Evolutionary conservation across 495 filamentous ascomycete genomes (phyloP).

Genomic region (Xylaria palmicola): DNA sequence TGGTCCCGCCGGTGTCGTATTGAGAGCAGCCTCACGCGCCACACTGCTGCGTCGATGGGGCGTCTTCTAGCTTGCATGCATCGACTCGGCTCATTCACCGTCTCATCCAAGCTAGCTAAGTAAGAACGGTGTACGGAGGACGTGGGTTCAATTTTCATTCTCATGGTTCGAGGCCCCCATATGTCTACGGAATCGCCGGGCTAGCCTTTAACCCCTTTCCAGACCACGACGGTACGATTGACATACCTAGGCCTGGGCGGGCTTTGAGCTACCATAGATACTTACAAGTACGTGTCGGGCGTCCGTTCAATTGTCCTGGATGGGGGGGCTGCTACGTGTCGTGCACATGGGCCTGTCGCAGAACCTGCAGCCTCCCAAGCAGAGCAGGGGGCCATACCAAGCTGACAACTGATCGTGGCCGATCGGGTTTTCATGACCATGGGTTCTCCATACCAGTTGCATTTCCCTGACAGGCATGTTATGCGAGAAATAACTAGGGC

Average conservation of each 20-base stretch:
- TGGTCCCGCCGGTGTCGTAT: background rate
- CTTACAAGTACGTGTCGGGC: background rate
- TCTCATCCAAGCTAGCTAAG: too few species aligned
- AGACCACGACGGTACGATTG: too few species aligned
- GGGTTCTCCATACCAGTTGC: conserved; percentile 17
- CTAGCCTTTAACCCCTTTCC: too few species aligned
- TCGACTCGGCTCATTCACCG: background rate
- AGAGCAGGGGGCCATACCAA: conserved; percentile 10
- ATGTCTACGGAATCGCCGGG: background rate
- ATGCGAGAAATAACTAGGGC: conserved; percentile 23
- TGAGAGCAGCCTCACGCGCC: conserved; percentile 1
- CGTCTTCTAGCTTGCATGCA: too few species aligned
- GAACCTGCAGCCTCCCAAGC: conserved; percentile 20
- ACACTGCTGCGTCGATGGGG: background rate
- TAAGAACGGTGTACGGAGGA: background rate
- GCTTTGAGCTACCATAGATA: conserved; percentile 1
- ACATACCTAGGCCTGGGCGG: too few species aligned
- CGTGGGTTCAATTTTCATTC: background rate
- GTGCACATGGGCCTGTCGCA: conserved; percentile 22
- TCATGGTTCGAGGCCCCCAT: background rate
- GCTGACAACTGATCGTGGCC: conserved; percentile 18
- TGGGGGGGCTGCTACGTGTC: conserved; percentile 14
- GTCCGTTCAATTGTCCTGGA: conserved; percentile 1
- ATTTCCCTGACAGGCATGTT: conserved; percentile 10
- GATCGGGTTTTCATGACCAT: conserved; percentile 15